phyloP scores from a whole-genome alignment of 2,329 filamentous ascomycete species.

The Microsporum audouinii region DNA sequence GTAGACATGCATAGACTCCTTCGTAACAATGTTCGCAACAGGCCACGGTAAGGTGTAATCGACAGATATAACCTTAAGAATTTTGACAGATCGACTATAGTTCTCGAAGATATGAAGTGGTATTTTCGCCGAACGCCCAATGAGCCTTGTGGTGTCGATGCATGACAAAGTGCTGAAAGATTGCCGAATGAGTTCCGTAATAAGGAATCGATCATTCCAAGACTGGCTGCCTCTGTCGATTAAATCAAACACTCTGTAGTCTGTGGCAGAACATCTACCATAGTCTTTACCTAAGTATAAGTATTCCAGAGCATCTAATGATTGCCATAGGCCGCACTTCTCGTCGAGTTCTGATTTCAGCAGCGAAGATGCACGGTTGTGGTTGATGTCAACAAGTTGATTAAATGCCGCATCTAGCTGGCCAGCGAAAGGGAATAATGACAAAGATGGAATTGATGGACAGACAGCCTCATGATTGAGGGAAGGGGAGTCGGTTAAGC shows the following conservation, averaged over 20 bases:
- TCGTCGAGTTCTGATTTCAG: conserved; percentile 57
- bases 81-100: conserved; percentile 48
- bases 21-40: conserved; percentile 59
- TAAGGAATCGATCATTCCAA: conserved; percentile 72
- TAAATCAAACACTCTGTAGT: conserved; percentile 59
- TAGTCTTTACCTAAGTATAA: conserved; percentile 72
- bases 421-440: conserved; percentile 43
- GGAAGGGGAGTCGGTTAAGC: conserved; percentile 27
- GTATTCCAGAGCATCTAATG: conserved; percentile 55
- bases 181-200: conserved; percentile 66
- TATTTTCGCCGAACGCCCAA: conserved; percentile 41
- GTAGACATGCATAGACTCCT: conserved; percentile 53
- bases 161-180: conserved; percentile 47
- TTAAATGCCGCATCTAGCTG: conserved; percentile 61
- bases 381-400: conserved; percentile 64
- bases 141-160: conserved; percentile 52
- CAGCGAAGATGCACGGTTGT: conserved; percentile 55
- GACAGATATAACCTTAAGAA: conserved; percentile 53
- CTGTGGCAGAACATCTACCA: conserved; percentile 53
- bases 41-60: conserved; percentile 57
- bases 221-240: conserved; percentile 49
- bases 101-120: conserved; percentile 35
- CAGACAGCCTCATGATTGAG: conserved; percentile 22
- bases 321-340: conserved; percentile 54
- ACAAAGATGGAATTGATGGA: conserved; percentile 29